phyloP scores from a whole-genome alignment of 2,329 filamentous ascomycete genomes.

The Onygenales sp. region DNA sequence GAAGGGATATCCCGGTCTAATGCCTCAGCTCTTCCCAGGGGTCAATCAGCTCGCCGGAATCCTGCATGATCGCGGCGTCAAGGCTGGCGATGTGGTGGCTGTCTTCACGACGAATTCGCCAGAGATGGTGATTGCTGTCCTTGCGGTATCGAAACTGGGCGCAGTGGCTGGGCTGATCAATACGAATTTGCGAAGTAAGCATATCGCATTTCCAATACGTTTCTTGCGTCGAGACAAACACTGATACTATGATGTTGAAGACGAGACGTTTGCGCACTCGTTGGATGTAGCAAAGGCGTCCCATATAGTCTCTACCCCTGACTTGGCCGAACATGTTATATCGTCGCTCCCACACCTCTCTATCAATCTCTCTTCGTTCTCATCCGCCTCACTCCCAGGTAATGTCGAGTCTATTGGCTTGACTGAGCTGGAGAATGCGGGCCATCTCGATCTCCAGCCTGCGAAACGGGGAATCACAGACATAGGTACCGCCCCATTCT shows the following conservation, averaged over 20 bases:
- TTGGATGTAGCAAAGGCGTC: conserved; percentile 33
- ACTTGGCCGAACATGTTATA: conserved; percentile 28
- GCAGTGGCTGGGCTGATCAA: conserved; percentile 39
- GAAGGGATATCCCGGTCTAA: background rate
- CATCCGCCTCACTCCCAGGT: background rate
- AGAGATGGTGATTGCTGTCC: conserved; percentile 37
- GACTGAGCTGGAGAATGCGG: background rate
- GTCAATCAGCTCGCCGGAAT: conserved; percentile 36
- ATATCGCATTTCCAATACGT: background rate
- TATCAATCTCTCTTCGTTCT: conserved; percentile 30
- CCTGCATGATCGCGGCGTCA: conserved; percentile 28
- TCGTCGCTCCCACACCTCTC: conserved; percentile 27
- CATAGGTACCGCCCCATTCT: background rate
- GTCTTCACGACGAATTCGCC: conserved; percentile 42
- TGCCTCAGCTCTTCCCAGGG: conserved; percentile 19
- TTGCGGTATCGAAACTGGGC: conserved; percentile 39
- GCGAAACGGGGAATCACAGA: background rate
- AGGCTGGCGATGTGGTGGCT: conserved; percentile 33
- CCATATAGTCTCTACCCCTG: conserved; percentile 36
- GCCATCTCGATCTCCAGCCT: background rate
- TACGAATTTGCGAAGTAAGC: conserved; percentile 36
- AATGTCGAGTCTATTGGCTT: background rate
- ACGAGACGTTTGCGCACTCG: conserved; percentile 37
- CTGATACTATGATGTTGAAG: conserved; percentile 13
- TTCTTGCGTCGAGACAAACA: background rate